A percentile compares a stretch with the other conserved stretches of the same genome.
phyloP scores from a whole-genome alignment of 257 asterid species.

The Jaltomata sinuosa region DNA sequence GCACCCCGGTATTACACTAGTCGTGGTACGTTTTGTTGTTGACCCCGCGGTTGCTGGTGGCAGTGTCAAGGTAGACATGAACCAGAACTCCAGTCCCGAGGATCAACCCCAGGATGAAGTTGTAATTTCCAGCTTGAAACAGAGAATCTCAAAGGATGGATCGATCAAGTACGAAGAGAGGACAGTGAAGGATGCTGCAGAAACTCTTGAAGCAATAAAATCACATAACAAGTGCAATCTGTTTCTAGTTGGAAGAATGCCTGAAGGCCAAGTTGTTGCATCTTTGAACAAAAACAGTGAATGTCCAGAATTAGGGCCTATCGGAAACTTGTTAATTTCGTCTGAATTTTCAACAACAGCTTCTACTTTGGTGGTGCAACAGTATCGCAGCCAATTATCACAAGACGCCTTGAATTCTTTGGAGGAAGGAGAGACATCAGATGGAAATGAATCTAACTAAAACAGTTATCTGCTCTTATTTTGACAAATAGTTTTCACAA shows the following conservation, averaged over 20 bases:
- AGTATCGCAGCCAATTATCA: conserved; percentile 33
- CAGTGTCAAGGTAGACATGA: conserved; percentile 15
- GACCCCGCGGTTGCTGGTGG: conserved; percentile 20
- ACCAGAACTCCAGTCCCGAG: conserved; percentile 7
- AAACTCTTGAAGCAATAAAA: conserved; percentile 20
- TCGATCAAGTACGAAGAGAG: conserved; percentile 43
- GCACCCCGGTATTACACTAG: conserved; percentile 46
- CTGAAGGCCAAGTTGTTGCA: conserved; percentile 41
- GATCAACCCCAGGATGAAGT: conserved; percentile 26
- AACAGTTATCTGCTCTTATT: neutral
- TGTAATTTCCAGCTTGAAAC: conserved; percentile 23
- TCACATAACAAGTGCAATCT: conserved; percentile 33
- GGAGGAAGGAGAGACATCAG: conserved; percentile 24
- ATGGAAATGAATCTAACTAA: conserved; percentile 14
- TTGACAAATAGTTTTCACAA: neutral
- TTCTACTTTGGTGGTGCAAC: conserved; percentile 62
- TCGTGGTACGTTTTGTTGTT: conserved; percentile 26
- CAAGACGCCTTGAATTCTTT: conserved; percentile 28
- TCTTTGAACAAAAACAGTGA: conserved; percentile 27
- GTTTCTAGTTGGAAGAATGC: conserved; percentile 45
- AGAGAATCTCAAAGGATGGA: conserved; percentile 17
- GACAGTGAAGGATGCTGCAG: conserved; percentile 14
- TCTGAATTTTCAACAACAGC: conserved; percentile 35
- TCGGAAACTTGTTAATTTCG: conserved; percentile 46
- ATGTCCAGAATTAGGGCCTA: conserved; percentile 61